These are phyloP conservation scores for Fusarium luffae DNA, from an alignment of 2,329 filamentous ascomycete genomes.

Conservation along the genomic window DNA sequence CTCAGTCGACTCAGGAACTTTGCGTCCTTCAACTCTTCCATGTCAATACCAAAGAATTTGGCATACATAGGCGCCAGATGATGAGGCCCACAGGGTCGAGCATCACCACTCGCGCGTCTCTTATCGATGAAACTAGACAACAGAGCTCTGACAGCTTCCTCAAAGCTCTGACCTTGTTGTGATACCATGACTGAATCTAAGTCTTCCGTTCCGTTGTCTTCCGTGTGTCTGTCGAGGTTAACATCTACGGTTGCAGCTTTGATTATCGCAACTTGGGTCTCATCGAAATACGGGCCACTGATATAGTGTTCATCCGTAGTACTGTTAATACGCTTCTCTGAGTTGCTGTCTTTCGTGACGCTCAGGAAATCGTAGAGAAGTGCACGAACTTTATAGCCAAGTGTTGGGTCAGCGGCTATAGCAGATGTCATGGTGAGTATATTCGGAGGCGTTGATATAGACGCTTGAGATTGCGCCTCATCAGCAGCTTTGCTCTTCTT, in stretches of 20 bases:
- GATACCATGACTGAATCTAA: not conserved
- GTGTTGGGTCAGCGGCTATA: not conserved
- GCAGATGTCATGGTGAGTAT: not conserved
- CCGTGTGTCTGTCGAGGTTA: not conserved
- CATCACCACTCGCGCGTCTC: slow-evolving; percentile 3
- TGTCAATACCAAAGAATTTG: slow-evolving; percentile 2
- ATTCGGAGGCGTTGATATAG: not conserved
- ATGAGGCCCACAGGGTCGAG: slow-evolving; percentile 10
- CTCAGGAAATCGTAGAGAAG: slow-evolving; percentile 16
- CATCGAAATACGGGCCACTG: slow-evolving; percentile 5
- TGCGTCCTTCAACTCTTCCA: slow-evolving; percentile 1
- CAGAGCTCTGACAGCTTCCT: not conserved
- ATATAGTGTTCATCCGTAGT: slow-evolving; percentile 4
- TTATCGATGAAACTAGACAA: slow-evolving; percentile 1
- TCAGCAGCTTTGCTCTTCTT: slow-evolving; percentile 1
- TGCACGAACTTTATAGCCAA: slow-evolving; percentile 4
- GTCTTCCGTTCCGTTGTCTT: not conserved
- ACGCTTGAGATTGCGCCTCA: not conserved
- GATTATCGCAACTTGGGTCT: not conserved
- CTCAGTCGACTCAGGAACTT: not conserved
- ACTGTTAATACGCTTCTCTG: slow-evolving; percentile 3
- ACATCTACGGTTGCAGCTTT: slow-evolving; percentile 6
- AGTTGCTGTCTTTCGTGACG: not conserved
- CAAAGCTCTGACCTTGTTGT: not conserved
- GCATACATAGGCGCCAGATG: not conserved